These are phyloP conservation scores for Sordariomycetes sp. DNA, from an alignment of 2,329 filamentous ascomycete species.

Conservation along the genomic window DNA sequence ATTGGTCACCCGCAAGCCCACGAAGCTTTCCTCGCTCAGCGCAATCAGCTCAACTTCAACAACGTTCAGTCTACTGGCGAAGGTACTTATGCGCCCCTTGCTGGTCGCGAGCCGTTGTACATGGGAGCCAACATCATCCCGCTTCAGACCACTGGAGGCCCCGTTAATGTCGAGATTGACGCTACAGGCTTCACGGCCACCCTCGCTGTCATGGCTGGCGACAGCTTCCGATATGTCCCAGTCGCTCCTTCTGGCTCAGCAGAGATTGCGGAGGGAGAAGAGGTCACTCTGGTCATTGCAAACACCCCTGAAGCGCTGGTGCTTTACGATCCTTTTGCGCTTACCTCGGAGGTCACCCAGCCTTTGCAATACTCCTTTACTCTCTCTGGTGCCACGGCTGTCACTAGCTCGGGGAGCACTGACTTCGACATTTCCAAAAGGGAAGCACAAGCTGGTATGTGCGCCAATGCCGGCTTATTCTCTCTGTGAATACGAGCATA, in stretches of 20 bases:
- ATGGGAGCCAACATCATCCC: constrained; percentile 42
- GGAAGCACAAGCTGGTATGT: no score
- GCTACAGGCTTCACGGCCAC: constrained; percentile 28
- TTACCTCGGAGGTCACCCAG: constrained; percentile 22
- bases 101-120: constrained; percentile 31
- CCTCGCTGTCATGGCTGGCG: constrained; percentile 29
- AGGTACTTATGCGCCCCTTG: constrained; percentile 31
- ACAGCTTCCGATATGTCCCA: constrained; percentile 29
- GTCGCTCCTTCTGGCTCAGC: constrained; percentile 23
- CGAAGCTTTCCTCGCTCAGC: constrained; percentile 24
- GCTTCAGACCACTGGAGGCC: constrained; percentile 23
- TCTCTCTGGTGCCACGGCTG: constrained; percentile 19
- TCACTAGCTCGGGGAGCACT: no score
- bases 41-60: constrained; percentile 26
- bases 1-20: constrained; percentile 33
- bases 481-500: no score
- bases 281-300: constrained; percentile 34
- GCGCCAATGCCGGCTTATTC: no score
- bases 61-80: constrained; percentile 27
- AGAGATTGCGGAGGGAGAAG: constrained; percentile 25
- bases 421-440: no score
- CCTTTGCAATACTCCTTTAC: constrained; percentile 28
- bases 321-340: constrained; percentile 32
- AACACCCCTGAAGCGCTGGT: constrained; percentile 35
- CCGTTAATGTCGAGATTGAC: constrained; percentile 22